phyloP scores from a whole-genome alignment of 106 monocot species.

The Apostasia shenzhenica region DNA sequence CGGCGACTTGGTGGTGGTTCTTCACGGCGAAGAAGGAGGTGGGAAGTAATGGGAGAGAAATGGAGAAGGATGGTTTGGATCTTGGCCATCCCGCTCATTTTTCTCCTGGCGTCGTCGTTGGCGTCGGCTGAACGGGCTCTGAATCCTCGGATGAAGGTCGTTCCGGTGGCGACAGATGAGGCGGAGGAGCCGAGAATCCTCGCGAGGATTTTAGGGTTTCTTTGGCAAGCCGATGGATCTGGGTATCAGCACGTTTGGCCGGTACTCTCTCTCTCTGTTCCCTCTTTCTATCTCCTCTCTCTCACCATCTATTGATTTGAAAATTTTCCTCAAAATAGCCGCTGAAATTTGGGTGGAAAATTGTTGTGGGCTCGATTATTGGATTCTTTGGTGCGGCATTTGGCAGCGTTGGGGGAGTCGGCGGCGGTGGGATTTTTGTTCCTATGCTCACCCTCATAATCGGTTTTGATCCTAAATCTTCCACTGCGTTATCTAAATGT shows the following conservation, averaged over 20 bases:
- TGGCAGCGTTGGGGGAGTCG: conserved; percentile 76
- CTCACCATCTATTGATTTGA: background rate
- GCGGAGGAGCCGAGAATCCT: background rate
- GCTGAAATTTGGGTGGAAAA: conserved; percentile 62
- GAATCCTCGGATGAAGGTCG: background rate
- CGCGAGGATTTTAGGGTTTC: conserved; percentile 1
- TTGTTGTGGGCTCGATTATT: conserved; percentile 51
- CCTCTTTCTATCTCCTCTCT: background rate
- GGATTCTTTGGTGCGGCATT: conserved; percentile 71
- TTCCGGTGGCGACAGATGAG: background rate
- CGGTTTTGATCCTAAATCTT: conserved; percentile 82
- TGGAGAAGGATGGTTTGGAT: background rate
- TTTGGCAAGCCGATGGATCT: conserved; percentile 16
- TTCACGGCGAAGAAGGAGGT: no score
- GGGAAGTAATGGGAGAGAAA: conserved; percentile 1
- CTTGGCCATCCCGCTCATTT: background rate
- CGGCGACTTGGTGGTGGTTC: no score
- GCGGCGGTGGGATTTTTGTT: conserved; percentile 71
- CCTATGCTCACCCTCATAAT: conserved; percentile 77
- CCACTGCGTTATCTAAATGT: conserved; percentile 80
- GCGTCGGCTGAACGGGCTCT: background rate
- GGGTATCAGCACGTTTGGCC: conserved; percentile 28
- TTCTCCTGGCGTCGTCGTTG: background rate
- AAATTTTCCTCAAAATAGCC: conserved; percentile 8
- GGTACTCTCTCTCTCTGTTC: conserved; percentile 1